Evolutionary conservation across 163 green algal species (phyloP), one percentile per base, ranked within the genome.

Genomic region (Prototheca cutis): DNA sequence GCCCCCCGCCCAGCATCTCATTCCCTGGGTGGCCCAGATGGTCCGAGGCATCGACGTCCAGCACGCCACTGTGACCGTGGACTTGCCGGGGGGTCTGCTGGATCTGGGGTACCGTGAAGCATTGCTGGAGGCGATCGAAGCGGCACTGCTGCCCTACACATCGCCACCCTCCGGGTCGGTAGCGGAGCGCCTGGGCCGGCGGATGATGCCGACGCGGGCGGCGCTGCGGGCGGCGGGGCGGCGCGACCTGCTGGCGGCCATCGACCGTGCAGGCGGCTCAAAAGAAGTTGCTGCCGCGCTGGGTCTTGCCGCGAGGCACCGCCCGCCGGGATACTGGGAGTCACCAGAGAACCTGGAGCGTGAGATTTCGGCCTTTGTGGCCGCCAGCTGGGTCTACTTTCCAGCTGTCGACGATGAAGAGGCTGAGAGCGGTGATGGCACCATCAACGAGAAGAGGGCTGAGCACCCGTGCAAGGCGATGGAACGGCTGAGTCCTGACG

Each of bases 241-340:
- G 30, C 36, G 24, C 24, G 63, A 76, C 56, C 51, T 80, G 13
- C 34, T 73, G n/a, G 48, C 31, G 25, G 28, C 53, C 1, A 54
- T 80, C 18, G 31, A 32, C 21, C 19, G 25, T 6, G 52, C 51
- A 24, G 72, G 72, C 6, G 72, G 67, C n/a, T 74, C 68, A 24
- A 48, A 71, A 13, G 58, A 66, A 31, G 72, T 80, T 10, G 63
- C 64, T 17, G 29, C 36, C 29, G 48, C 36, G n/a, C 53, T 79
- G n/a, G 58, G 61, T 6, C 52, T 74, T 59, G 56, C 59, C 23
- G 36, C 67, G 21, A 33, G 53, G 27, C 63, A 67, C 19, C 58
- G 60, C 21, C 71, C 71, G 1, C n/a, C 45, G 21, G 72, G 72
- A 4, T 80, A 72, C 55, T 80, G 72, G 72, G 63, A 80, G 24